These are phyloP conservation scores for Penicillium coprophilum DNA, from an alignment of 495 filamentous ascomycete genomes.

Conservation along the genomic window DNA sequence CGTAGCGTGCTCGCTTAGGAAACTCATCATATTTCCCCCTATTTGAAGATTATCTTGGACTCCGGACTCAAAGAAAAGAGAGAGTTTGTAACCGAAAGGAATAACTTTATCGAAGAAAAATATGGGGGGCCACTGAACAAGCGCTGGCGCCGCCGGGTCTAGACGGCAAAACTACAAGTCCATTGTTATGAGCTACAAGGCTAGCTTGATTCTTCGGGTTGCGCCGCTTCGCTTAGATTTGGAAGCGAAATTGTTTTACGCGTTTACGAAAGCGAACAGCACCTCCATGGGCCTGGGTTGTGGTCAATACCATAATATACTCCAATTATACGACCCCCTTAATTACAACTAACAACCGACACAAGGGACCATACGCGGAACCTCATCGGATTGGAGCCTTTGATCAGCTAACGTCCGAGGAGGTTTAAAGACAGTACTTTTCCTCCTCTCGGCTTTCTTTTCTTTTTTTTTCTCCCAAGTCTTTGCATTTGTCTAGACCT, in stretches of 20 bases:
- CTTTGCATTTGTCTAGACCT: too few relatives aligned
- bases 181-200: not conserved
- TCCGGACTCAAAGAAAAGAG: not conserved
- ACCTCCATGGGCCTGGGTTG: not conserved
- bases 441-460: not conserved
- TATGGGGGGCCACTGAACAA: not conserved
- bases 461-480: not conserved
- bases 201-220: not conserved
- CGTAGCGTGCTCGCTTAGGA: not conserved
- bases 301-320: not conserved
- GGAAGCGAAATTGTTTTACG: not conserved
- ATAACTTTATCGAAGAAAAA: not conserved
- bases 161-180: not conserved
- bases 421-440: not conserved
- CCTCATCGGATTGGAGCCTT: conserved; percentile 6
- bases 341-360: not conserved
- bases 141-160: not conserved
- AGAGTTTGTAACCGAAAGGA: not conserved
- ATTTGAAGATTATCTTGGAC: not conserved
- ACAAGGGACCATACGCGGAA: not conserved
- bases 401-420: not conserved
- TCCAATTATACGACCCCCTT: not conserved
- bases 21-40: not conserved
- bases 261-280: conserved; percentile 1
- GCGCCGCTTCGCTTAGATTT: conserved; percentile 7